Evolutionary conservation across 2,329 filamentous ascomycete genomes (phyloP).

Genomic region (Neopestalotiopsis sp.): DNA sequence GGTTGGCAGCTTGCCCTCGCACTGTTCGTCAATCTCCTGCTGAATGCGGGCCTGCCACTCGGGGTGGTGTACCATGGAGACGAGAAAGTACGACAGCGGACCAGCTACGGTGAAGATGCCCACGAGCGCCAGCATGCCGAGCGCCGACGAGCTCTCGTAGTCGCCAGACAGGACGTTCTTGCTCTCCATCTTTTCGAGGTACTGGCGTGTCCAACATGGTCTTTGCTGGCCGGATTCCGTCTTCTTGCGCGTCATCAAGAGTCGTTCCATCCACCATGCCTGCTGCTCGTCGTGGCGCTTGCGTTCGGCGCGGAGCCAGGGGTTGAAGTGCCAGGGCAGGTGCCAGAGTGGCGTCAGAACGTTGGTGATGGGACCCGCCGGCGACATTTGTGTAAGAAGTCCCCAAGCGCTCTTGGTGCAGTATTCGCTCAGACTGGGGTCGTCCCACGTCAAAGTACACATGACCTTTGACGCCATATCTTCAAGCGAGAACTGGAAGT

Average conservation of each 20-base stretch:
- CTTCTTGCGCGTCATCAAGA: slow-evolving; percentile 42
- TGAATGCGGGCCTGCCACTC: slow-evolving; percentile 52
- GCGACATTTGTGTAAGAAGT: slow-evolving; percentile 62
- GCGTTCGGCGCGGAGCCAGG: slow-evolving; percentile 58
- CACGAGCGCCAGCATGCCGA: slow-evolving; percentile 44
- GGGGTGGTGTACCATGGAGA: slow-evolving; percentile 54
- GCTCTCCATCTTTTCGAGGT: slow-evolving; percentile 43
- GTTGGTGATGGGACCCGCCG: slow-evolving; percentile 63
- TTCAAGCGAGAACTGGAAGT: slow-evolving; percentile 56
- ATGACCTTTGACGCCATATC: slow-evolving; percentile 65
- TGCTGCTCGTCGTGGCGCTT: slow-evolving; percentile 60
- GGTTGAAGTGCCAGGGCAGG: slow-evolving; percentile 54
- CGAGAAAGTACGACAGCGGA: slow-evolving; percentile 42
- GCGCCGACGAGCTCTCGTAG: slow-evolving; percentile 38
- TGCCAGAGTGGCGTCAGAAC: slow-evolving; percentile 60
- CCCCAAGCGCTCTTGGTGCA: slow-evolving; percentile 59
- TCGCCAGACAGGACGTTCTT: slow-evolving; percentile 36
- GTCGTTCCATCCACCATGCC: slow-evolving; percentile 56
- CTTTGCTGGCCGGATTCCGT: slow-evolving; percentile 47
- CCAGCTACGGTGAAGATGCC: slow-evolving; percentile 44
- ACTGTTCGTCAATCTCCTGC: slow-evolving; percentile 49
- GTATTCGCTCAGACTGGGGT: slow-evolving; percentile 51
- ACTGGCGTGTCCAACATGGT: slow-evolving; percentile 47
- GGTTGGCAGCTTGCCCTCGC: slow-evolving; percentile 47
- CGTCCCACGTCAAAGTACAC: slow-evolving; percentile 59